Evolutionary conservation across 495 filamentous ascomycete genomes (phyloP).

Genomic region (Daldinia decipiens): DNA sequence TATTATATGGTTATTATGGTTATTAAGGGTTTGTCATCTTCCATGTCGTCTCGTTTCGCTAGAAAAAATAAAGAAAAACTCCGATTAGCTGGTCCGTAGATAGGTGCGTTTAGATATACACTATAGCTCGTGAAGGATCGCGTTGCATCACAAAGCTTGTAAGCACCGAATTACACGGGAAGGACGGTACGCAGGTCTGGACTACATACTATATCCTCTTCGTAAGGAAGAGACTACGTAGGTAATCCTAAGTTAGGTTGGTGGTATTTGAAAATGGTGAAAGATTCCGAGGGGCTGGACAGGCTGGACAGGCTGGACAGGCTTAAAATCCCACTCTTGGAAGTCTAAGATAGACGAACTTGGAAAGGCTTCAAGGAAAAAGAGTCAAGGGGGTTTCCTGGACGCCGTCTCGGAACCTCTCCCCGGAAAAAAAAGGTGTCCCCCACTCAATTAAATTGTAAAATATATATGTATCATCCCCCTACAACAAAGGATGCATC

Average conservation of each 20-base stretch:
- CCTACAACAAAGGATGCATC: slow-evolving; percentile 14
- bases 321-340: slow-evolving; percentile 31
- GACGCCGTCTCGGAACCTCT: slow-evolving; percentile 39
- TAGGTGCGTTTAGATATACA: slow-evolving; percentile 14
- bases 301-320: slow-evolving; percentile 33
- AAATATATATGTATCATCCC: not conserved
- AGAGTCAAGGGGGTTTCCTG: slow-evolving; percentile 30
- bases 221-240: slow-evolving; percentile 21
- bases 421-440: slow-evolving; percentile 35
- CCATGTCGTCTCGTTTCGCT: slow-evolving; percentile 21
- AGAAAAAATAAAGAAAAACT: slow-evolving; percentile 15
- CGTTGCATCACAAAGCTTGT: slow-evolving; percentile 19
- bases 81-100: slow-evolving; percentile 29
- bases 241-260: slow-evolving; percentile 39
- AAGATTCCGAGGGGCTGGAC: slow-evolving; percentile 31
- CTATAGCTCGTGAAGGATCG: slow-evolving; percentile 36
- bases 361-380: slow-evolving; percentile 35
- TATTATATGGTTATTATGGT: too few species aligned
- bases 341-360: slow-evolving; percentile 34
- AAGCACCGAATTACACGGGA: slow-evolving; percentile 21
- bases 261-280: slow-evolving; percentile 22
- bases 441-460: slow-evolving; percentile 34
- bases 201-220: not conserved
- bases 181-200: slow-evolving; percentile 19
- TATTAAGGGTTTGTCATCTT: not conserved